A percentile compares a stretch with the other conserved stretches of the same genome.
Conservation (phyloP, 192 early-diverging fungal genomes). For the Coemansia sp. region DNA sequence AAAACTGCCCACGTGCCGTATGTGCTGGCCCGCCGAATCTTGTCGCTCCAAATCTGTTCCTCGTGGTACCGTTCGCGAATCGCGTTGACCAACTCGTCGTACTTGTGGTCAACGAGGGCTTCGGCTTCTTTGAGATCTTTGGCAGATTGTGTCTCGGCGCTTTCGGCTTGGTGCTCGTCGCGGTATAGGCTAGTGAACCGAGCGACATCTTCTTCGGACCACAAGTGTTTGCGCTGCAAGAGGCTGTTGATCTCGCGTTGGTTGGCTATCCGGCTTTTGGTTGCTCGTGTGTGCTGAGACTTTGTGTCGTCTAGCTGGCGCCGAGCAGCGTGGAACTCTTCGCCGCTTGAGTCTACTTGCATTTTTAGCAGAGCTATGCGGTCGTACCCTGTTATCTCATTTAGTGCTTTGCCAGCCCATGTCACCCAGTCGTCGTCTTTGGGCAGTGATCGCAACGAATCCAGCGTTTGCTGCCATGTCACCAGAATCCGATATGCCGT, state of each 20-base stretch:
- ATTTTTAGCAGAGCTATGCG: constrained; percentile 65
- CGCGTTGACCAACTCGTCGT: constrained; percentile 60
- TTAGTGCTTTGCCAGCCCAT: constrained; percentile 55
- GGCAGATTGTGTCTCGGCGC: constrained; percentile 49
- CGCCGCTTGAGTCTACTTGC: constrained; percentile 56
- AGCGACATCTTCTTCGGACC: constrained; percentile 71
- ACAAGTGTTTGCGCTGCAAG: constrained; percentile 73
- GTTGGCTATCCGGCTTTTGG: constrained; percentile 57
- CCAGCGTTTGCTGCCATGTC: constrained; percentile 11
- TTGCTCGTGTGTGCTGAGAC: constrained; percentile 57
- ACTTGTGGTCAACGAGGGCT: constrained; percentile 62
- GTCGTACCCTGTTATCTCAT: constrained; percentile 71
- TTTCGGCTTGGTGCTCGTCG: constrained; percentile 65
- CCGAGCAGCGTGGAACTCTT: constrained; percentile 54
- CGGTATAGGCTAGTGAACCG: constrained; percentile 76
- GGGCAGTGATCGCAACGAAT: constrained; percentile 17
- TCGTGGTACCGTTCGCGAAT: constrained; percentile 82
- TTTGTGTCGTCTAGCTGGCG: constrained; percentile 54
- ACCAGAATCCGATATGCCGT: constrained; percentile 1
- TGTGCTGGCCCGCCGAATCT: constrained; percentile 73
- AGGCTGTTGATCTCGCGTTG: constrained; percentile 78
- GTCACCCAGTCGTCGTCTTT: constrained; percentile 46
- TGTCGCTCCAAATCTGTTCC: constrained; percentile 85
- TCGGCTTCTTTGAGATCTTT: constrained; percentile 58
- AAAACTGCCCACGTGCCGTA: constrained; percentile 77